Evolutionary conservation across 2,329 filamentous ascomycete genomes (phyloP).

Genomic region (Torrubiella hemipterigena): DNA sequence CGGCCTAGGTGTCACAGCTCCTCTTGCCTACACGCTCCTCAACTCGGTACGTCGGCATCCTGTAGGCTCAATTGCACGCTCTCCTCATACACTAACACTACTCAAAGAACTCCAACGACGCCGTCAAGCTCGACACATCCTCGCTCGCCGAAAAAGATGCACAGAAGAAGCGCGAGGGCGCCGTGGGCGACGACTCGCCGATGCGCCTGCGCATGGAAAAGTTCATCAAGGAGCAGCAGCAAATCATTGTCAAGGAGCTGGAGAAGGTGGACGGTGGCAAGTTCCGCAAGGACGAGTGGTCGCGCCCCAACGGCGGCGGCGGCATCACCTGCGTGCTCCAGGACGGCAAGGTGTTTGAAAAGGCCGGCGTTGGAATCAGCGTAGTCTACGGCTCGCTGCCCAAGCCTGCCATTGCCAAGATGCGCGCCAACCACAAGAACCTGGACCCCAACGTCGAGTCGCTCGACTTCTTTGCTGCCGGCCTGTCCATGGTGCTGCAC

Average conservation of each 20-base stretch:
- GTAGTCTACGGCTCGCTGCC: constrained; percentile 89
- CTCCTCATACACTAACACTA: constrained; percentile 1
- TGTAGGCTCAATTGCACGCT: no score
- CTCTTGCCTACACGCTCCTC: constrained; percentile 44
- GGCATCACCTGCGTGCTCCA: constrained; percentile 92
- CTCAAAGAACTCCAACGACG: constrained; percentile 27
- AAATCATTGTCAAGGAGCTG: constrained; percentile 72
- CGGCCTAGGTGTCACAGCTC: constrained; percentile 37
- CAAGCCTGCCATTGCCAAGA: constrained; percentile 76
- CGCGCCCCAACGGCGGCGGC: constrained; percentile 76
- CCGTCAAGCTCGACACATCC: constrained; percentile 44
- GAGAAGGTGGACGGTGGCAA: constrained; percentile 72
- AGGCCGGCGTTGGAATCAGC: constrained; percentile 89
- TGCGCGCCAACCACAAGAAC: constrained; percentile 91
- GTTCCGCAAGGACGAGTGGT: constrained; percentile 81
- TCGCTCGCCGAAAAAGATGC: constrained; percentile 78
- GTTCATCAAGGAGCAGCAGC: constrained; percentile 87
- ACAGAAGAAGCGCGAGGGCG: constrained; percentile 59
- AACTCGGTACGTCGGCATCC: constrained; percentile 7
- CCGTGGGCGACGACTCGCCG: constrained; percentile 63
- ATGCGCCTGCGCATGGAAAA: constrained; percentile 98
- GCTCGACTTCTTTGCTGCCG: constrained; percentile 90
- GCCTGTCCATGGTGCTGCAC: constrained; percentile 85
- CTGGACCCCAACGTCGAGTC: constrained; percentile 68
- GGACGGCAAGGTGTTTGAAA: constrained; percentile 94